These are phyloP conservation scores for Saccharomycopsis microspora DNA, from an alignment of 805 yeast species.

Conservation along the genomic window DNA sequence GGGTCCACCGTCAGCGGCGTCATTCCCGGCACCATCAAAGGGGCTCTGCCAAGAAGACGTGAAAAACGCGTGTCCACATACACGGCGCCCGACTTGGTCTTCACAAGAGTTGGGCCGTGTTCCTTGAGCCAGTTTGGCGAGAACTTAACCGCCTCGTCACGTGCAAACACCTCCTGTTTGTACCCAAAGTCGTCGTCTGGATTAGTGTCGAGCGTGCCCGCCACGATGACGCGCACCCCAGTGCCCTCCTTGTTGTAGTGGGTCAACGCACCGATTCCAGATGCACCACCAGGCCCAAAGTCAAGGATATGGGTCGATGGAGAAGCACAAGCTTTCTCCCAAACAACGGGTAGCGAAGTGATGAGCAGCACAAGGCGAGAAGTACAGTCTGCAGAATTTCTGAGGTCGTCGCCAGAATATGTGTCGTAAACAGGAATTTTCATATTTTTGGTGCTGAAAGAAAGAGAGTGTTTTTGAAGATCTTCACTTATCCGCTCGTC, in stretches of 20 bases:
- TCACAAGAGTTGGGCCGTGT: slow-evolving; percentile 75
- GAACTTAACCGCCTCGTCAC: slow-evolving; percentile 53
- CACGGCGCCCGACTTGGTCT: slow-evolving; percentile 52
- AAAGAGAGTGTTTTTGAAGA: slow-evolving; percentile 44
- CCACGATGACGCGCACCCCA: slow-evolving; percentile 88
- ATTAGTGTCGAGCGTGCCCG: slow-evolving; percentile 72
- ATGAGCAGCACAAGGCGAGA: slow-evolving; percentile 72
- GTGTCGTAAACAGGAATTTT: slow-evolving; percentile 89
- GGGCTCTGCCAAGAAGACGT: slow-evolving; percentile 85
- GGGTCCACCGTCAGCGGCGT: slow-evolving; percentile 96
- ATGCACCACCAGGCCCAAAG: slow-evolving; percentile 98
- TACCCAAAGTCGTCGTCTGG: slow-evolving; percentile 83
- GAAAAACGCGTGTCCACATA: slow-evolving; percentile 93
- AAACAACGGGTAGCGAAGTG: slow-evolving; percentile 80
- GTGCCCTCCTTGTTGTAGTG: slow-evolving; percentile 98
- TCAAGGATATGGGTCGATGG: slow-evolving; percentile 82
- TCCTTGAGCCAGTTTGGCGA: slow-evolving; percentile 89
- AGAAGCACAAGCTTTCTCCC: slow-evolving; percentile 73
- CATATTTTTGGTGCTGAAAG: slow-evolving; percentile 43
- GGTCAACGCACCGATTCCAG: slow-evolving; percentile 92
- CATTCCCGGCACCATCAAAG: slow-evolving; percentile 98
- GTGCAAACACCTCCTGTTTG: slow-evolving; percentile 77
- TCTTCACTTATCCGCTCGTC: slow-evolving; percentile 57
- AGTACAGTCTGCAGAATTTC: slow-evolving; percentile 45
- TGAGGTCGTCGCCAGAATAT: slow-evolving; percentile 70